Base-by-base conservation (phyloP, 306 rosid genomes). In the Castanopsis chinensis region DNA sequence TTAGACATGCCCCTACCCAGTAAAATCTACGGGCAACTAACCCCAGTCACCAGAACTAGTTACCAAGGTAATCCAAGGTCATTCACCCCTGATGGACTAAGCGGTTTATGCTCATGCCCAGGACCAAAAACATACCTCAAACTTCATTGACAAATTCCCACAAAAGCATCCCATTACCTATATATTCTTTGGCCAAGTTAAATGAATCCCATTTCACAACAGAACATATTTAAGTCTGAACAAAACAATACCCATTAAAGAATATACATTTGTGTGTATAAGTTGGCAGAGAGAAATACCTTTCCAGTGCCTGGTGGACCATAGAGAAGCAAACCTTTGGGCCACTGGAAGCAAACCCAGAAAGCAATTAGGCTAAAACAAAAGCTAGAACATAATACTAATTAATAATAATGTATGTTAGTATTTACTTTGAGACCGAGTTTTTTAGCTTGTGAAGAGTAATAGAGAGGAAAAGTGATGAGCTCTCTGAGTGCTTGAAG, bases 271-370 rank as follows among this genome's bases (percentile, higher is more conserved):
- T 41, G 5, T 49, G 12, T 12, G 17, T 49, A 49, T 49, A 49
- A 49, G 53, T 49, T 12, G 0, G 53, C 53, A 11, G 51, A 18
- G 18, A 53, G 72, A 80, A 19, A 32, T 76, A 94, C 98, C 97
- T 94, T 94, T 78, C 99, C 97, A 1, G 97, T 92, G 78, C 99
- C 92, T 9, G 97, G 99, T 80, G 97, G 97, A 69, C 99, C 99
- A 13, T 94, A 89, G 69, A 94, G 82, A 54, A 92, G 88, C 84
- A 94, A 84, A 52, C 99, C 97, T 43, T 94, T 86, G 8, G 95
- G 92, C 94, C 94, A 94, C 97, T 92, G 89, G 75, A 85, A 82
- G 76, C 25, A 78, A 85, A 85, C 63, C 79, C 71, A 70, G 67
- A 77, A 55, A 59, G n/a, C 18, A 59, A 69, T 17, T 57, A 79